Conservation (phyloP, 2,329 filamentous ascomycete genomes). For the Clarireedia homoeocarpa region DNA sequence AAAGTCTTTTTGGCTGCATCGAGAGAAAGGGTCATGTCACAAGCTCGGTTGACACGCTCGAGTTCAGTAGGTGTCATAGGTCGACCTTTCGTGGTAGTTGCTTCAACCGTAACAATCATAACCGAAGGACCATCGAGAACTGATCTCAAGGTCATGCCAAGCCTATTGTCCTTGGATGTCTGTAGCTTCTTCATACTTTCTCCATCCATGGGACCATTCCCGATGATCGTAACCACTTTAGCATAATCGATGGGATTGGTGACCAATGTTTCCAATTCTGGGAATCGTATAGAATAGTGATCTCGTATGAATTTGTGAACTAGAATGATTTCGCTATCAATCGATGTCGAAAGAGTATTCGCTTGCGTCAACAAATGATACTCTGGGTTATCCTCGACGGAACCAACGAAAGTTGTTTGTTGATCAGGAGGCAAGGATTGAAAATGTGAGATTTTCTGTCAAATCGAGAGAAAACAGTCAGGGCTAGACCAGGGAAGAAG, state of each 20-base stretch:
- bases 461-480: conserved; percentile 48
- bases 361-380: conserved; percentile 84
- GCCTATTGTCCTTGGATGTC: conserved; percentile 67
- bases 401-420: conserved; percentile 61
- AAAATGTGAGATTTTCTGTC: conserved; percentile 73
- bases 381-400: conserved; percentile 85
- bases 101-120: conserved; percentile 95
- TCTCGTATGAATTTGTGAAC: conserved; percentile 97
- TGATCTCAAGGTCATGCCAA: conserved; percentile 66
- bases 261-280: conserved; percentile 83
- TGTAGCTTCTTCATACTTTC: conserved; percentile 75
- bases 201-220: conserved; percentile 80
- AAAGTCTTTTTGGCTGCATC: conserved; percentile 81
- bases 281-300: conserved; percentile 89
- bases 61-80: conserved; percentile 71
- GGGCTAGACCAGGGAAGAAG: conserved; percentile 50
- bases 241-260: conserved; percentile 92
- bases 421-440: conserved; percentile 60
- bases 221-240: conserved; percentile 86
- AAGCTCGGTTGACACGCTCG: conserved; percentile 65
- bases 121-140: conserved; percentile 83
- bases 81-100: conserved; percentile 77
- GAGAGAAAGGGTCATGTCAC: conserved; percentile 80
- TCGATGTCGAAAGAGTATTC: conserved; percentile 82
- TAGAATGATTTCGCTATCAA: conserved; percentile 84